Evolutionary conservation across 768 basidiomycete species (phyloP), one percentile per base, ranked within the genome.

Genomic region (Neoboletus magnificus): DNA sequence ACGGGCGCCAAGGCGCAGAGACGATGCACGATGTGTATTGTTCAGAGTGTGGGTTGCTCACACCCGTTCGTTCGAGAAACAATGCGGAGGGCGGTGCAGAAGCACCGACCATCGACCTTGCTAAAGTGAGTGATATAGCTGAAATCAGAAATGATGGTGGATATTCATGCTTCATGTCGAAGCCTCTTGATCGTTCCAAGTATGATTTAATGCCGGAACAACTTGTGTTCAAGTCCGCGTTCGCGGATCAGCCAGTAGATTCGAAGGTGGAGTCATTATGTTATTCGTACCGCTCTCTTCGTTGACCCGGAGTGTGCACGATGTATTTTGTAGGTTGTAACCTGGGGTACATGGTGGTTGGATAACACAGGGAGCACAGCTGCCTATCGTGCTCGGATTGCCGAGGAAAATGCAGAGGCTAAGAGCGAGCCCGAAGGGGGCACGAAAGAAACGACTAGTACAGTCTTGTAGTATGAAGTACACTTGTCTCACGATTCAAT

Each of bases 1-100:
- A 48, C 30, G 46, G 58, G 6, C 50, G 50, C 2, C 58, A 59
- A 33, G 58, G 58, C 22, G 58, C 55, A 13, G 58, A 59, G 50
- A 59, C 23, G 1, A 59, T 59, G 58, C 50, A 59, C 12, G 58
- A 59, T 10, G 55, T 59, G 5, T 57, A 59, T 40, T 59, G 58
- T 25, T 57, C 58, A 12, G 58, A 59, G 29, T 59, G 55, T 6
- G 58, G 58, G 4, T 27, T 57, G 23, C 43, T 59, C n/a, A 59
- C 55, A 0, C 35, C n/a, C 3, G 55, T 43, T 12, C 45, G 46
- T 1, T 59, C 55, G 3, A 48, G 58, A 44, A 27, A 57, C 25
- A 59, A 57, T 18, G 55, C 50, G 22, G 58, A 59, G 15, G 58
- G 58, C 6, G 58, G 58, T 7, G 46, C 9, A 10, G 54, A 57